A percentile compares a stretch with the other conserved stretches of the same genome.
Conservation (phyloP, 495 filamentous ascomycete species). For the Xylaria sp. region DNA sequence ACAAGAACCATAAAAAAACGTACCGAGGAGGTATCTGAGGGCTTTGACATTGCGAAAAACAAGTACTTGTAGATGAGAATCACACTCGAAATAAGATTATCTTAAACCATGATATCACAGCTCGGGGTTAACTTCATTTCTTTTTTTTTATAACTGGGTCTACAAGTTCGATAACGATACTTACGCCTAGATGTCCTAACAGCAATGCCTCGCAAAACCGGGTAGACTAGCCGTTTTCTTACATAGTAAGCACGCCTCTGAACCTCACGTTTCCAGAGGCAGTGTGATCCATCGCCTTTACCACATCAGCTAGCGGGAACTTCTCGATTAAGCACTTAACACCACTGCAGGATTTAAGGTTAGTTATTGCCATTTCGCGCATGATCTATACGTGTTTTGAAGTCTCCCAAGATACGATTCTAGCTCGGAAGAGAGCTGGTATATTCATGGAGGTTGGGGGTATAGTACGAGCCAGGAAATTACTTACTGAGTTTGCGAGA, state of each 20-base stretch:
- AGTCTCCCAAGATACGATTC: not conserved
- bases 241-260: constrained; percentile 60
- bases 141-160: not conserved
- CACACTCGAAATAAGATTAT: not conserved
- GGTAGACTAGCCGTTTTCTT: constrained; percentile 24
- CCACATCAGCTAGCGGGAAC: constrained; percentile 63
- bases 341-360: constrained; percentile 23
- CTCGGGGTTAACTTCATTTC: not conserved
- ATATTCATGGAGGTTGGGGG: not conserved
- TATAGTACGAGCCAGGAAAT: no score
- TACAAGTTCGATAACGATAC: not conserved
- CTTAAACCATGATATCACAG: not conserved
- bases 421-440: not conserved
- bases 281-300: constrained; percentile 60
- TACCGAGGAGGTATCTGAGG: not conserved
- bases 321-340: constrained; percentile 70
- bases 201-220: not conserved
- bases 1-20: not conserved
- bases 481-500: constrained; percentile 56
- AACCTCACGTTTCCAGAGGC: constrained; percentile 58
- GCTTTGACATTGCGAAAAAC: not conserved
- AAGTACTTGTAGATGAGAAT: not conserved
- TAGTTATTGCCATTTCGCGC: not conserved
- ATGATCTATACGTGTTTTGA: not conserved
- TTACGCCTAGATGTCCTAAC: not conserved